A percentile compares a stretch with the other conserved stretches of the same genome.
Conservation (phyloP, 2,329 filamentous ascomycete genomes). For the Talaromyces piceae region DNA sequence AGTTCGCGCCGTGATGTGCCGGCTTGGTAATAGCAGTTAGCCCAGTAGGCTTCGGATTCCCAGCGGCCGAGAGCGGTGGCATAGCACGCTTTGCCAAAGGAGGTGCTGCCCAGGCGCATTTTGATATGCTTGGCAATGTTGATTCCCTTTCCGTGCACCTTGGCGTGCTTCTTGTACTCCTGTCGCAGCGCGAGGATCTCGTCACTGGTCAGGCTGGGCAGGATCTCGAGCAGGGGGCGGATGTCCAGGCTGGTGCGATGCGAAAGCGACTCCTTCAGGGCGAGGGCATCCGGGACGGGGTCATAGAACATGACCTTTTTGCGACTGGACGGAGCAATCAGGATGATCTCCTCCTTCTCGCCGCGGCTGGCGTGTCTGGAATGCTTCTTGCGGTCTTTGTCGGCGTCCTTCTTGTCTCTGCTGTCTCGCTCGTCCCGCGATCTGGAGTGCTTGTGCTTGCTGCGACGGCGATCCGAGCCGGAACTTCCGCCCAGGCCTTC, state of each 20-base stretch:
- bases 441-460: slow-evolving; percentile 1
- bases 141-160: slow-evolving; percentile 46
- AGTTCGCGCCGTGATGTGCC: slow-evolving; percentile 78
- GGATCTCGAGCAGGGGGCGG: slow-evolving; percentile 68
- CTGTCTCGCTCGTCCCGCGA: slow-evolving; percentile 13
- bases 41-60: slow-evolving; percentile 95
- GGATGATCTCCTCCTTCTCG: slow-evolving; percentile 26
- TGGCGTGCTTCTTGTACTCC: slow-evolving; percentile 87
- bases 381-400: slow-evolving; percentile 17
- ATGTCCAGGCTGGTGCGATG: slow-evolving; percentile 60
- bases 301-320: slow-evolving; percentile 76
- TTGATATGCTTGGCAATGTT: slow-evolving; percentile 47
- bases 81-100: slow-evolving; percentile 84
- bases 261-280: slow-evolving; percentile 68
- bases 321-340: slow-evolving; percentile 38
- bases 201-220: slow-evolving; percentile 76
- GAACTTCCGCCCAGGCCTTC: slow-evolving; percentile 33
- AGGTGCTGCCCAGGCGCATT: slow-evolving; percentile 38
- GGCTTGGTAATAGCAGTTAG: slow-evolving; percentile 94
- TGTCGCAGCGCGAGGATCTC: slow-evolving; percentile 78
- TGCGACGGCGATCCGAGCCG: slow-evolving; percentile 6
- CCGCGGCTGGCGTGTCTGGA: slow-evolving; percentile 19
- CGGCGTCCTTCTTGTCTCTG: not conserved
- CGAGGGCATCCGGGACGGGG: slow-evolving; percentile 67
- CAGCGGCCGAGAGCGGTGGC: slow-evolving; percentile 80